Conservation (phyloP, 1,139 yeast species). For the Nakaseomyces delphensis region DNA sequence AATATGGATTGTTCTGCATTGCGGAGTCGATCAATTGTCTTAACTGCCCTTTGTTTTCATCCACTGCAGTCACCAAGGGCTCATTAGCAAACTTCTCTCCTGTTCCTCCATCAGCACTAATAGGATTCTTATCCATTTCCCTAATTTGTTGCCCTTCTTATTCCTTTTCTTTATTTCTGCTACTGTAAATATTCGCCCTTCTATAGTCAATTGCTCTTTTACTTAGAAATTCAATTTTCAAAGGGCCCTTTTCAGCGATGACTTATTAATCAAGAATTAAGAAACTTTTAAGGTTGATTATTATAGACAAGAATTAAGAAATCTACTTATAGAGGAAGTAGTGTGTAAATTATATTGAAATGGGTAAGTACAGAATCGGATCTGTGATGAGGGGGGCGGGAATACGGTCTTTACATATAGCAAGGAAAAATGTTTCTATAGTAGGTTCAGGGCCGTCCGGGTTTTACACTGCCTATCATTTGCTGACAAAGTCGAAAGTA, state of each 20-base stretch:
- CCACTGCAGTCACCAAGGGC: background rate
- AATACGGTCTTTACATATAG: background rate
- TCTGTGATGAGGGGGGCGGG: background rate
- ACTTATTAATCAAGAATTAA: background rate
- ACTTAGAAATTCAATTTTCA: background rate
- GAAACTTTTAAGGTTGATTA: too few relatives aligned
- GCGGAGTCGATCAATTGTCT: conserved; percentile 25
- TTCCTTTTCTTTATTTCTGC: background rate
- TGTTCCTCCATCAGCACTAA: background rate
- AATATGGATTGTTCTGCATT: conserved; percentile 73
- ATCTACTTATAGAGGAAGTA: too few relatives aligned
- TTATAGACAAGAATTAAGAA: background rate
- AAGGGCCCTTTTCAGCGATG: background rate
- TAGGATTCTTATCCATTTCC: background rate
- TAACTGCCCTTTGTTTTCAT: conserved; percentile 6
- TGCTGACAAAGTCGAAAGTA: conserved; percentile 46
- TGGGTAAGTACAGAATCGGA: background rate
- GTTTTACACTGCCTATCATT: conserved; percentile 75
- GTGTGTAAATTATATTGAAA: too few relatives aligned
- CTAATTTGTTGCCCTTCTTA: background rate
- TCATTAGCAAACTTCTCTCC: background rate
- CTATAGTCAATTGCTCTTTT: background rate
- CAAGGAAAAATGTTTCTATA: conserved; percentile 38
- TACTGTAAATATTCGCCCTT: too few relatives aligned
- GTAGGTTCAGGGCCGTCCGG: conserved; percentile 98